phyloP scores from a whole-genome alignment of 805 yeast species.

The Candida ficus region DNA sequence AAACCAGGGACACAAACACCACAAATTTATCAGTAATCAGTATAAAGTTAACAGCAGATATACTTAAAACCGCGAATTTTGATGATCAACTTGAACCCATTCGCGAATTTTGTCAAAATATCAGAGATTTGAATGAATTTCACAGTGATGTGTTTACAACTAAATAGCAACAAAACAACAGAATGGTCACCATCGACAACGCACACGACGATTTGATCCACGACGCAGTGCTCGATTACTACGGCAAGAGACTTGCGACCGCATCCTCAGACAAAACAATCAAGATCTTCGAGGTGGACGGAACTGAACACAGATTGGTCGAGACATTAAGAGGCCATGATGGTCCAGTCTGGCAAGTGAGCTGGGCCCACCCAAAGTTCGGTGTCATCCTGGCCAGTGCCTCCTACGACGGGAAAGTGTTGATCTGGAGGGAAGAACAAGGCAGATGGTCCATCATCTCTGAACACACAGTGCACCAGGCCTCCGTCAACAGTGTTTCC shows the following conservation, averaged over 20 bases:
- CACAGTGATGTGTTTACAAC: no score
- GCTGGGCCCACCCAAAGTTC: slow-evolving; percentile 98
- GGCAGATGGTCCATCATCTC: slow-evolving; percentile 85
- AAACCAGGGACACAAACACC: no score
- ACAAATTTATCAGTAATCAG: no score
- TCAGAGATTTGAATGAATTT: no score
- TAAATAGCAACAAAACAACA: no score
- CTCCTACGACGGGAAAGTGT: slow-evolving; percentile 90
- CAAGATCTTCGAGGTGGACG: slow-evolving; percentile 87
- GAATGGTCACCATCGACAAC: slow-evolving; percentile 75
- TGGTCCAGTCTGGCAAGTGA: slow-evolving; percentile 98
- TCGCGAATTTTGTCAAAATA: no score
- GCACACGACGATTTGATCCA: slow-evolving; percentile 92
- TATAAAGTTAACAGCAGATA: no score
- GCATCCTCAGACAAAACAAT: slow-evolving; percentile 96
- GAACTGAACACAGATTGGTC: slow-evolving; percentile 71
- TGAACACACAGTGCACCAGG: slow-evolving; percentile 83
- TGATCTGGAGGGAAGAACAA: slow-evolving; percentile 92
- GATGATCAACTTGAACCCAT: no score
- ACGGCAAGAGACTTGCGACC: slow-evolving; percentile 93
- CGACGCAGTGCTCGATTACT: slow-evolving; percentile 95
- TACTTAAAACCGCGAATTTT: no score
- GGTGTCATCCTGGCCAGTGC: slow-evolving; percentile 93
- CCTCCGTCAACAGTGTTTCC: slow-evolving; percentile 86
- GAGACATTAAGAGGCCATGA: slow-evolving; percentile 92